Conservation (phyloP, 1,284 basidiomycete genomes). For the Pisolithus thermaeus region DNA sequence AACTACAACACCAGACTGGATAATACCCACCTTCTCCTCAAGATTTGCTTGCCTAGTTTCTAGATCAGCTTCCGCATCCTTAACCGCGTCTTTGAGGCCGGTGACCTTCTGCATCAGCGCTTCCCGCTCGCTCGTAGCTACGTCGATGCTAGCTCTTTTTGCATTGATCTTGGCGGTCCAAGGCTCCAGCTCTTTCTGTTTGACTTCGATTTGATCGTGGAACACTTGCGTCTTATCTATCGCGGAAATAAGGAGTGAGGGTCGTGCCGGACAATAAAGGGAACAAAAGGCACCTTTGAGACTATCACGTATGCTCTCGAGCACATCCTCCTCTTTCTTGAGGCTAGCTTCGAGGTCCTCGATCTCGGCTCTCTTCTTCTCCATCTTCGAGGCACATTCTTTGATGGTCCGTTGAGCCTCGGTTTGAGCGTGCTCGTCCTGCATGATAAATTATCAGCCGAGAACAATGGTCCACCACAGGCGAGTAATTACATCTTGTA, state of each 20-base stretch:
- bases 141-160: constrained; percentile 78
- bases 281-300: constrained; percentile 62
- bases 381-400: constrained; percentile 70
- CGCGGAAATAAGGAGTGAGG: neutral
- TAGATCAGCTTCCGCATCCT: constrained; percentile 69
- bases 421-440: constrained; percentile 68
- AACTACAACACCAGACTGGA: neutral
- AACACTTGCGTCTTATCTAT: constrained; percentile 93
- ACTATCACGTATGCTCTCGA: constrained; percentile 85
- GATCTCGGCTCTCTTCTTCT: constrained; percentile 65
- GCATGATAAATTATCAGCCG: neutral
- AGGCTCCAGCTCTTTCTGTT: constrained; percentile 93
- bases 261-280: neutral
- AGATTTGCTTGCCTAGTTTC: constrained; percentile 63
- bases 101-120: constrained; percentile 75
- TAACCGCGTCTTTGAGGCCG: constrained; percentile 56
- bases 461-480: neutral
- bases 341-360: constrained; percentile 73
- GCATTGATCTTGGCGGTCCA: constrained; percentile 90
- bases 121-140: constrained; percentile 84
- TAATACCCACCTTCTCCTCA: constrained; percentile 52
- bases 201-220: constrained; percentile 87
- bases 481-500: constrained; percentile 60
- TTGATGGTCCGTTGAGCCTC: constrained; percentile 67
- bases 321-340: constrained; percentile 73